Evolutionary conservation across 176 grass and related monocot genomes (phyloP), one percentile per base, ranked within the genome.

Genomic region (Triticum dicoccoides): DNA sequence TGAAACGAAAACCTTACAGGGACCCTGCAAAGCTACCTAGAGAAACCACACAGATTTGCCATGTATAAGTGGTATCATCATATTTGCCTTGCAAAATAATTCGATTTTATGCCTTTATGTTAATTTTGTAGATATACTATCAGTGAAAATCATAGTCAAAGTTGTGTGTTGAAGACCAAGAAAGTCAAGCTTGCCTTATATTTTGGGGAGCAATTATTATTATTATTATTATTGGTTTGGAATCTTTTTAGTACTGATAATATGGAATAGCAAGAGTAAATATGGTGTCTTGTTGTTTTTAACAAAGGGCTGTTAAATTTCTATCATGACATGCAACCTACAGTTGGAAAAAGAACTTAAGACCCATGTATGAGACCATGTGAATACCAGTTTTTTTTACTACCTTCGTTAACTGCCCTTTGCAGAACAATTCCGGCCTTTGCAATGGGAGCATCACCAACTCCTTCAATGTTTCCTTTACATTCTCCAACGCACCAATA

Each of bases 401-500:
- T 83, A 99, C 97, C 97, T 99, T 99, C 10, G 97, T 99, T 80
- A 99, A 81, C 73, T 99, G 97, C 69, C 97, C 97, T 96, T 93
- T 99, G 85, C 94, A 96, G 86, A 99, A 99, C 38, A 99, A 91
- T 85, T 99, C 94, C 66, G 97, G 97, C 61, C 97, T 94, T 86
- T 94, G 97, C 29, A 99, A 82, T 87, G 97, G 97, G 78, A 99
- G 97, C 97, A 99, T 99, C 87, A 99, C 97, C 80, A 99, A 87
- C 80, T 99, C 97, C 83, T 99, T 99, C 72, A 99, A 88, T 70
- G 97, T 96, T 64, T 88, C 97, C 83, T 99, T 99, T 59, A 99
- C 97, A 89, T 94, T 99, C 84, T 99, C 97, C 88, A 99, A 89
- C 10, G 97, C 97, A 83, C 97, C 97, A 89, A 99, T 99, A 88